These are phyloP conservation scores for Cutaneotrichosporon arboriforme DNA, from an alignment of 1,284 basidiomycete species.

Conservation along the genomic window DNA sequence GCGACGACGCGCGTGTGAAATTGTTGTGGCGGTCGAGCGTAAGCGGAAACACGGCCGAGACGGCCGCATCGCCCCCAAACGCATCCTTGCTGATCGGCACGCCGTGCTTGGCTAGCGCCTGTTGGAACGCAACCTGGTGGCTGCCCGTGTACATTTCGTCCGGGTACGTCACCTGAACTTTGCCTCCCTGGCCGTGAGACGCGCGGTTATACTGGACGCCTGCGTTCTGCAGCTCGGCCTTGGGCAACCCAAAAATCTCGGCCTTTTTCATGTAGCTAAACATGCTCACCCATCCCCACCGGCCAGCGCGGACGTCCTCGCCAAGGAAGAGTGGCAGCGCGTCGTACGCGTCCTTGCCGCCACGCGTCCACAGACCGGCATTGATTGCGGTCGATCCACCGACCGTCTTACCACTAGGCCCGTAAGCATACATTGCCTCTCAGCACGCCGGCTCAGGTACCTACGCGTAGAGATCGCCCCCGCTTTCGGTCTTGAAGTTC, in stretches of 20 bases:
- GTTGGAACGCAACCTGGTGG: constrained; percentile 54
- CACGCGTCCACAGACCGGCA: constrained; percentile 53
- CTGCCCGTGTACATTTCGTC: constrained; percentile 56
- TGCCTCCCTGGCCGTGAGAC: constrained; percentile 56
- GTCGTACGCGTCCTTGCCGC: constrained; percentile 57
- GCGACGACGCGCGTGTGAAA: constrained; percentile 49
- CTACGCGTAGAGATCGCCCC: constrained; percentile 16
- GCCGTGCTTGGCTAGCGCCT: constrained; percentile 43
- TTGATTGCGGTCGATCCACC: constrained; percentile 30
- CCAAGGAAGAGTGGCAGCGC: constrained; percentile 53
- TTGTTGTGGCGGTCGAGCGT: constrained; percentile 34
- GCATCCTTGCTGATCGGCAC: constrained; percentile 49
- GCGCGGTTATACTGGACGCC: constrained; percentile 48
- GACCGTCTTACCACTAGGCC: constrained; percentile 12
- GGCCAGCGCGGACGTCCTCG: constrained; percentile 38
- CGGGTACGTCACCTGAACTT: constrained; percentile 53
- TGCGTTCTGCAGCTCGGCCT: constrained; percentile 51
- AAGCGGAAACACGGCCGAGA: constrained; percentile 51
- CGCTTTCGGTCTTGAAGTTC: constrained; percentile 15
- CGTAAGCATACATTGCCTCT: not conserved
- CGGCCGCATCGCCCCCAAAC: constrained; percentile 57
- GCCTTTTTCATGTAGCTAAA: constrained; percentile 56
- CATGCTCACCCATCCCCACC: constrained; percentile 58
- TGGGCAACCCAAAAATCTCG: constrained; percentile 57
- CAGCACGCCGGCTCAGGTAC: not conserved